Percentiles rank a stretch among this genome's conserved stretches.
These are phyloP conservation scores for Coemansia sp. DNA, from an alignment of 192 early-diverging fungal genomes.

Conservation along the genomic window DNA sequence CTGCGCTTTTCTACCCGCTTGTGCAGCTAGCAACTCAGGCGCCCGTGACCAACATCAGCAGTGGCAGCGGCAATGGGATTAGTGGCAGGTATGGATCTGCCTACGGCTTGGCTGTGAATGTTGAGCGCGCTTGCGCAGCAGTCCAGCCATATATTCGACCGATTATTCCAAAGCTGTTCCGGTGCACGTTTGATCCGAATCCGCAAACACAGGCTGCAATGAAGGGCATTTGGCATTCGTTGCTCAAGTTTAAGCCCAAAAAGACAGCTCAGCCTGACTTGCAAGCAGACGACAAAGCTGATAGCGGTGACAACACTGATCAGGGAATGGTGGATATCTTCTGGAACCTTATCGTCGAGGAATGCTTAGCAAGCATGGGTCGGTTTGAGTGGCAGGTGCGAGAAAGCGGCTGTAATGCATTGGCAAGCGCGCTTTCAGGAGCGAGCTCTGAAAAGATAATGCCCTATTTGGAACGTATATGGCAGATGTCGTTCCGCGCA, in stretches of 20 bases:
- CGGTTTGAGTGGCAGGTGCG: conserved; percentile 84
- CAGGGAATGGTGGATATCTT: conserved; percentile 20
- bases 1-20: conserved; percentile 90
- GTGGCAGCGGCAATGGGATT: conserved; percentile 57
- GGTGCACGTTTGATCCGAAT: conserved; percentile 91
- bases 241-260: conserved; percentile 38
- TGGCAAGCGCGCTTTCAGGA: conserved; percentile 29
- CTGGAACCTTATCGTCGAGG: conserved; percentile 73
- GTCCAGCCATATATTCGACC: conserved; percentile 76
- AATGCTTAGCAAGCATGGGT: conserved; percentile 73
- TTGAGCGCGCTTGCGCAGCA: conserved; percentile 74
- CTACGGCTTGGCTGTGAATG: conserved; percentile 82
- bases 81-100: conserved; percentile 47
- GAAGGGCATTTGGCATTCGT: conserved; percentile 84
- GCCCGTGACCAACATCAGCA: conserved; percentile 79
- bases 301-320: conserved; percentile 1
- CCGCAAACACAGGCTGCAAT: conserved; percentile 82
- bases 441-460: conserved; percentile 24
- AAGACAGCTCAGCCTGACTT: neutral
- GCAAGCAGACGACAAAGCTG: neutral
- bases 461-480: conserved; percentile 75
- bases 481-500: conserved; percentile 88
- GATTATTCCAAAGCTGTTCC: conserved; percentile 81
- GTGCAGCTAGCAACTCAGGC: conserved; percentile 92
- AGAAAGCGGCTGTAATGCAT: conserved; percentile 67